Evolutionary conservation across 83 land plant genomes (phyloP).

Genomic region (Picea engelmannii): DNA sequence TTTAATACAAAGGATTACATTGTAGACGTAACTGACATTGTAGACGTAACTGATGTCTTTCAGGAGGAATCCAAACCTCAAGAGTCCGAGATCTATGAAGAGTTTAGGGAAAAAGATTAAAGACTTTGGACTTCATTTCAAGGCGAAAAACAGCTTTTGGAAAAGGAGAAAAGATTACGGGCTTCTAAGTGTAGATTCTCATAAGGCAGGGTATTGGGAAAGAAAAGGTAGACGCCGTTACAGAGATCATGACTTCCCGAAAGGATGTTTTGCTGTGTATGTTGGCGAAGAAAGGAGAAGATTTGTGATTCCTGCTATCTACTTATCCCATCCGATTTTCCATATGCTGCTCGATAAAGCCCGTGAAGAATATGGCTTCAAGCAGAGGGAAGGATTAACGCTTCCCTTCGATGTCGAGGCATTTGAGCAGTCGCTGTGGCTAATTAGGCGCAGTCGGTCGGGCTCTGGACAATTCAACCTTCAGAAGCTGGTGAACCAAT

Average conservation of each 20-base stretch:
- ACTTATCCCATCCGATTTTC: slow-evolving; percentile 11
- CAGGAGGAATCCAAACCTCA: too few species aligned
- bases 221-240: neutral
- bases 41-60: too few species aligned
- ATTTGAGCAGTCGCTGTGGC: neutral
- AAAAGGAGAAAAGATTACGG: neutral
- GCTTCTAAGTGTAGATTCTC: neutral
- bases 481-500: neutral
- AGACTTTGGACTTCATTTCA: neutral
- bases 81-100: neutral
- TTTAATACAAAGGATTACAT: too few species aligned
- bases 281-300: neutral
- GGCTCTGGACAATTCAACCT: neutral
- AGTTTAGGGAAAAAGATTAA: neutral
- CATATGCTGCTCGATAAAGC: slow-evolving; percentile 9
- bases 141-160: neutral
- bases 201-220: neutral
- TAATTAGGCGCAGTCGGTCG: neutral
- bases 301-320: slow-evolving; percentile 10
- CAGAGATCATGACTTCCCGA: neutral
- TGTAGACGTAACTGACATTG: too few species aligned
- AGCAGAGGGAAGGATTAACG: neutral
- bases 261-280: slow-evolving; percentile 15
- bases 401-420: slow-evolving; percentile 10
- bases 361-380: slow-evolving; percentile 15